Conservation (phyloP, 1,284 basidiomycete genomes). For the Cutaneotrichosporon dermatis region DNA sequence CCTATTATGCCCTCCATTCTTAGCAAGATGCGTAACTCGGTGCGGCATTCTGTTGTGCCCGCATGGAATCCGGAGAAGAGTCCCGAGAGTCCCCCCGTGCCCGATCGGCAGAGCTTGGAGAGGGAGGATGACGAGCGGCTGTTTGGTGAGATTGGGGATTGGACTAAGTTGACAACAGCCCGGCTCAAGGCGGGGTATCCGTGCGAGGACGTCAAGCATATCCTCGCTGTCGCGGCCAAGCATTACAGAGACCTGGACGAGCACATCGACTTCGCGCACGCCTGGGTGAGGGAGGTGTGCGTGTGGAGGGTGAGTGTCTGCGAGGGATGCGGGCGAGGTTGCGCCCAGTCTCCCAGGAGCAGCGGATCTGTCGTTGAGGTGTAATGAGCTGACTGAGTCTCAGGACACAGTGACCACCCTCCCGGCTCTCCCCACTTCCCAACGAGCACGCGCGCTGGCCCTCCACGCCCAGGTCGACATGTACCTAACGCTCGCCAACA, state of each 20-base stretch:
- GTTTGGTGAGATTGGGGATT: not conserved
- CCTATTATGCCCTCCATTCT: not conserved
- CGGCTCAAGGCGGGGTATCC: not conserved
- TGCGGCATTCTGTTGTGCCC: not conserved
- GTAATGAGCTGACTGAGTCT: not conserved
- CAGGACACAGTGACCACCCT: not conserved
- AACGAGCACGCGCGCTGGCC: not conserved
- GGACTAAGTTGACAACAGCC: not conserved
- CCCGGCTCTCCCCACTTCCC: not conserved
- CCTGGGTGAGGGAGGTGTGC: not conserved
- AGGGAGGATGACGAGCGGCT: not conserved
- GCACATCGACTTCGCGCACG: not conserved
- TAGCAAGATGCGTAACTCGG: not conserved
- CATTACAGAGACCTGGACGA: not conserved
- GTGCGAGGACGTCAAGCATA: not conserved
- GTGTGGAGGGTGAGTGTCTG: not conserved
- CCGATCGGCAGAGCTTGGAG: not conserved
- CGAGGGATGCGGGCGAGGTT: too few relatives aligned
- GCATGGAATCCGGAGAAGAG: too few relatives aligned
- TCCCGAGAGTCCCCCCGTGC: too few relatives aligned
- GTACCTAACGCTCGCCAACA: not conserved
- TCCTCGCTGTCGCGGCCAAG: not conserved
- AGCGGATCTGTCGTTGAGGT: too few relatives aligned
- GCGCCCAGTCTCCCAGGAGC: too few relatives aligned
- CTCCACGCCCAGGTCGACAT: not conserved